These are phyloP conservation scores for Batkoa obscura DNA, from an alignment of 371 early-diverging fungal genomes.

Conservation along the genomic window DNA sequence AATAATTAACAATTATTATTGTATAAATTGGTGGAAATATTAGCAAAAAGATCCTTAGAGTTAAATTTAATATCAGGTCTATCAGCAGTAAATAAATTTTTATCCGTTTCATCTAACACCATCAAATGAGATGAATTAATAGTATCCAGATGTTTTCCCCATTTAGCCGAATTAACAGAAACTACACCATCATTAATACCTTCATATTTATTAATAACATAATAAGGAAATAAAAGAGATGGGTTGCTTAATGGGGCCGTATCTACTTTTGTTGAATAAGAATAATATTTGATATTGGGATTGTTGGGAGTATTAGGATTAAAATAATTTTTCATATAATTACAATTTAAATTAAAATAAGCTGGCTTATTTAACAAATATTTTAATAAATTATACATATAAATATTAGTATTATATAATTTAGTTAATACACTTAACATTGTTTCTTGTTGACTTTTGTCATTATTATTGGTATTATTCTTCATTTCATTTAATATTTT, in stretches of 20 bases:
- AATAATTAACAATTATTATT: too few species aligned
- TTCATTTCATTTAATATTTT: constrained; percentile 15
- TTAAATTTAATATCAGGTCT: too few species aligned
- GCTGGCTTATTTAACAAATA: constrained; percentile 57
- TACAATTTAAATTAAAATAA: constrained; percentile 69
- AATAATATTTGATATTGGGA: constrained; percentile 54
- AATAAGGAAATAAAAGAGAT: constrained; percentile 12
- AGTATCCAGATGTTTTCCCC: constrained; percentile 70
- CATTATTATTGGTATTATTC: neutral
- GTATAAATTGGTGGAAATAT: too few species aligned
- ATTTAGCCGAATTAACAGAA: constrained; percentile 47
- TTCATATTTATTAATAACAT: constrained; percentile 46
- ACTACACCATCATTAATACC: constrained; percentile 87
- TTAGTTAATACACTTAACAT: too few species aligned
- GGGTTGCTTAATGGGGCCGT: constrained; percentile 13
- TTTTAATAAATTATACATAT: constrained; percentile 1
- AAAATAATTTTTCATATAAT: constrained; percentile 55
- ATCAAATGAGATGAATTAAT: constrained; percentile 70
- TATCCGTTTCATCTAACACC: too few species aligned
- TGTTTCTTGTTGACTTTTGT: too few species aligned
- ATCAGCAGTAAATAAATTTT: too few species aligned
- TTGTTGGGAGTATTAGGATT: constrained; percentile 70
- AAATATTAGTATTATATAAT: neutral
- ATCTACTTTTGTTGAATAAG: constrained; percentile 46
- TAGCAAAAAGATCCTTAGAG: too few species aligned